Conservation (phyloP, 208 protist species). For the Angomonas deanei region DNA sequence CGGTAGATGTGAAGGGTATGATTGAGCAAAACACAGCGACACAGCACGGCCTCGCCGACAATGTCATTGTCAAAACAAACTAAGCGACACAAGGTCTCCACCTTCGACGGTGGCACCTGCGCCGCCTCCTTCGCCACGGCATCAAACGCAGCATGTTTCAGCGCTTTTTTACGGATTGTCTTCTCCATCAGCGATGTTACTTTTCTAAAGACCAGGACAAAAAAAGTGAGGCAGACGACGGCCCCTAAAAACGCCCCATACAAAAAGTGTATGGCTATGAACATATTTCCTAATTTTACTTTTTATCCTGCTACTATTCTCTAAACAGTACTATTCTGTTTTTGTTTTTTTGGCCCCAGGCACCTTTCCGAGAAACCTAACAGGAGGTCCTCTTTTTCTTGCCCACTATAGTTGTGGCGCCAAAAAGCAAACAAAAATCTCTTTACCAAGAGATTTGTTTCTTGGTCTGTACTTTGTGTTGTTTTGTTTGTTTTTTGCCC, state of each 20-base stretch:
- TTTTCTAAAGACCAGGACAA: conserved; percentile 46
- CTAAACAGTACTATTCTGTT: neutral
- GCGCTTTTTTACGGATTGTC: conserved; percentile 36
- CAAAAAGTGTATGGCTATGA: conserved; percentile 26
- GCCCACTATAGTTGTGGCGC: neutral
- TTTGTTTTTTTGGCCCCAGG: conserved; percentile 9
- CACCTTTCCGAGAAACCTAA: neutral
- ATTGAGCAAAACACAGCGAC: conserved; percentile 60
- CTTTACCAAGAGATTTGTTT: neutral
- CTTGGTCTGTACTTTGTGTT: neutral
- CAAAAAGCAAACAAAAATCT: neutral
- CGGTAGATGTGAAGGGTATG: conserved; percentile 63
- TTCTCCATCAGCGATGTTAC: conserved; percentile 17
- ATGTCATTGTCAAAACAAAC: conserved; percentile 66
- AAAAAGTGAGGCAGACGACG: conserved; percentile 31
- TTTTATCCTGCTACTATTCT: too few species aligned
- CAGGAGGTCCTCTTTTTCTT: too few species aligned
- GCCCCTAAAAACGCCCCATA: conserved; percentile 44
- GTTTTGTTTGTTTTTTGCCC: neutral
- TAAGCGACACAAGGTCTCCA: conserved; percentile 66
- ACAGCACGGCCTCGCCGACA: conserved; percentile 49
- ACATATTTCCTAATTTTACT: neutral
- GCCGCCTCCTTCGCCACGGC: conserved; percentile 35
- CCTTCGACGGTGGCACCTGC: conserved; percentile 32
- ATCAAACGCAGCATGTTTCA: conserved; percentile 31